phyloP scores from a whole-genome alignment of 768 basidiomycete genomes.

The Lenzites betulinus region DNA sequence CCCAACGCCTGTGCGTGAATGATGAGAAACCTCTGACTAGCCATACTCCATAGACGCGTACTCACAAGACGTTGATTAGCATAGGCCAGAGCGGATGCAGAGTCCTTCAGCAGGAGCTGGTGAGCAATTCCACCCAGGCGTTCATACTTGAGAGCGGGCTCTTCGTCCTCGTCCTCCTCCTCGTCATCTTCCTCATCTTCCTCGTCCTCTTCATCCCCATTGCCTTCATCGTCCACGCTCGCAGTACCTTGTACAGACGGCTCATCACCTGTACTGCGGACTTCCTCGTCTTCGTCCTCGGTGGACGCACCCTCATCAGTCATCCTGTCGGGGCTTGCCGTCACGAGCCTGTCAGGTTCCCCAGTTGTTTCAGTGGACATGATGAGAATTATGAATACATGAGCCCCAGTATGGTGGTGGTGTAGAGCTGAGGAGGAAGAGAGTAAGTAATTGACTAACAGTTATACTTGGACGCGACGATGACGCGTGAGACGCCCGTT shows the following conservation, averaged over 20 bases:
- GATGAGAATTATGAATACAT: neutral
- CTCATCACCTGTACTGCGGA: slow-evolving; percentile 12
- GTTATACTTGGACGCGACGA: neutral
- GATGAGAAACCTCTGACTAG: neutral
- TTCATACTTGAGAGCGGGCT: slow-evolving; percentile 91
- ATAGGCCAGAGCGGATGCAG: slow-evolving; percentile 80
- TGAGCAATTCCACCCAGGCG: slow-evolving; percentile 71
- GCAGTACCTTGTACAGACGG: slow-evolving; percentile 12
- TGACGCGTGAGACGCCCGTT: slow-evolving; percentile 14
- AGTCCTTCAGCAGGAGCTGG: slow-evolving; percentile 85
- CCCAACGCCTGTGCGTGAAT: slow-evolving; percentile 69
- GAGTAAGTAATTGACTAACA: too few relatives aligned
- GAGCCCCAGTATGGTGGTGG: neutral
- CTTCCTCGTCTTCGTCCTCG: neutral
- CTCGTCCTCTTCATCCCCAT: slow-evolving; percentile 32
- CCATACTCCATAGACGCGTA: neutral
- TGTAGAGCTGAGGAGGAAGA: neutral
- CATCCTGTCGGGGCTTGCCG: slow-evolving; percentile 22
- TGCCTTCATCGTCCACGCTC: slow-evolving; percentile 2
- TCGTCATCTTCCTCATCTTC: slow-evolving; percentile 56
- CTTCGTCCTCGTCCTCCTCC: slow-evolving; percentile 81
- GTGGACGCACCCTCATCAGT: slow-evolving; percentile 13
- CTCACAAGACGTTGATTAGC: slow-evolving; percentile 73
- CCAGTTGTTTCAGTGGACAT: slow-evolving; percentile 7
- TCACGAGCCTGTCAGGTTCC: slow-evolving; percentile 2